Evolutionary conservation across 345 rosid genomes (phyloP), one percentile per base, ranked within the genome.

Genomic region (Eucalyptus decipiens): DNA sequence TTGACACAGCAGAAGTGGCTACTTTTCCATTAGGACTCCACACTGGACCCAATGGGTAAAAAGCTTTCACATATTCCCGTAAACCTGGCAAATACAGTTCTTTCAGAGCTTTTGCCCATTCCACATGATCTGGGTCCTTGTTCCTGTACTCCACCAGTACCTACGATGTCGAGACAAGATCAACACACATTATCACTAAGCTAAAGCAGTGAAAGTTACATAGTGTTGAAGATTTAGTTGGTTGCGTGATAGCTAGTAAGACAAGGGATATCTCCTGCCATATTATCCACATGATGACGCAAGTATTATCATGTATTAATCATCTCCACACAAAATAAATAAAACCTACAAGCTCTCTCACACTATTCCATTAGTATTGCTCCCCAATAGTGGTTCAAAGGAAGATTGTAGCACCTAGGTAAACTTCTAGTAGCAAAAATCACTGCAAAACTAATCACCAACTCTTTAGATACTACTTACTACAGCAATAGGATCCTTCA

Each of bases 101-200:
- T 94, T 97, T 97, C 91, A 97, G n/a, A 81, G 98, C 97, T 93
- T 95, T 97, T 88, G 99, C 99, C 99, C 99, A 98, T 88, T 97
- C 99, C 42, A 95, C 96, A 94, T 98, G 99, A 93, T 95, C 90
- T 28, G 97, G 94, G 85, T 96, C 98, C 92, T 95, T 95, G 95
- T 90, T 94, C 91, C 92, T 96, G 88, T 97, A 96, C 94, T 94
- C 97, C 14, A 98, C 98, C 91, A 98, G 93, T 92, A 98, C 93
- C 99, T 98, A 89, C 87, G 89, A 83, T 87, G 51, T 50, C 88
- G 69, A 88, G 62, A 69, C 86, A 23, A 87, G 54, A 88, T 69
- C 62, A 93, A 86, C 32, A 23, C 80, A 42, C 30, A 6, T 52
- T 58, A 86, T 26, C 67, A 86, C 58, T 12, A 60, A 37, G 65